Base-by-base conservation (phyloP, 495 filamentous ascomycete genomes). In the Hyaloscypha variabilis region DNA sequence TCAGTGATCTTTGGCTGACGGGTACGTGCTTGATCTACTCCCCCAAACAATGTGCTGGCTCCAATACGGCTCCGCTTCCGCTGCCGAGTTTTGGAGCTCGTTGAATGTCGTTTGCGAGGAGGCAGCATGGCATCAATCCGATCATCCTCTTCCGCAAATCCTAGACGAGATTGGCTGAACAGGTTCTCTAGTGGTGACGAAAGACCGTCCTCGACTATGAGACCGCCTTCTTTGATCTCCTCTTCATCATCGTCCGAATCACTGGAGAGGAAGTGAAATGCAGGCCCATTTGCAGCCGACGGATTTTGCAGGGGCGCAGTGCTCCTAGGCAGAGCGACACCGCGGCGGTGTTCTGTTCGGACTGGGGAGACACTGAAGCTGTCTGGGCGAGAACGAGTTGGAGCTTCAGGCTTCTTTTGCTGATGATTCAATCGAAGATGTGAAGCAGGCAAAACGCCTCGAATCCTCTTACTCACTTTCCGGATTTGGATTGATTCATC, bases 361-460 rank as follows among this genome's bases (percentile, higher is more conserved):
- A 42, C 30, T 30, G 71, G 68, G 29, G 66, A 68, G 6, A 62
- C 53, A 29, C 63, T 61, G 8, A 24, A 23, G 59, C 11, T 34
- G 13, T 65, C 71, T 46, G 79, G 71, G 14, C 71, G 72, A 6
- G 71, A 69, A 21, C 54, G 74, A 19, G 74, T 76, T 21, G 64
- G 77, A 67, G 74, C 80, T 71, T 63, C 81, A 69, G 70, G 81
- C 69, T n/a, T 72, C 58, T 28, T 73, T 67, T 64, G 76, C 74
- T 59, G 62, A 30, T 80, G 77, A 69, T 97, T 88, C 46, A 98
- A 79, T 67, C 90, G 86, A 52, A 96, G 81, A 89, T 90, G 97
- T 3, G 94, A 97, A 6, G 94, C 94, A 39, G 94, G 94, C 51
- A 98, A 82, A 19, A 97, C 93, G 39, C 94, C 94, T 60, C 87